Base-by-base conservation (phyloP, 164 flowering plant genomes). In the Magnolia kwangsiensis region DNA sequence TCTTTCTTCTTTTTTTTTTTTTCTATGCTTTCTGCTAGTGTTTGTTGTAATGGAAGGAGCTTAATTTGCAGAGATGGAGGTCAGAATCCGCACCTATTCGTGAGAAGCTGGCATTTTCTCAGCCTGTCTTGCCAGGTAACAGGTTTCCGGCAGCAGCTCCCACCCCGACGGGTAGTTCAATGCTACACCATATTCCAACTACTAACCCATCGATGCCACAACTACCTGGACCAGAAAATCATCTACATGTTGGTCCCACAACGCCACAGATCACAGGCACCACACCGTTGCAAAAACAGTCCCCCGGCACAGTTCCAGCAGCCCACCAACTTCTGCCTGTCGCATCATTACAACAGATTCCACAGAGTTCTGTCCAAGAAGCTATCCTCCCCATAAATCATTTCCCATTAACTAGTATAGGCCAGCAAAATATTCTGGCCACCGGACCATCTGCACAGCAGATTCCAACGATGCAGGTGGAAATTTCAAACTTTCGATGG, bases 21-120 rank as follows among this genome's bases (percentile, higher is more conserved):
- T 45, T 8, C 4, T 50, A 7, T 8, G 1, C 11, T 59, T 71
- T 45, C 4, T 61, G 20, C 63, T 27, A 63, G 20, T 50, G 58
- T 29, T 67, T 50, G 37, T 58, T 61, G 66, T 67, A 61, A 58
- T 8, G 1, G 2, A 21, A 19, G 6, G 50, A 65, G 37, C 64
- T 20, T 61, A 14, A 66, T 77, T 78, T 86, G 84, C 93, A 89
- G 93, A 80, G 87, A 75, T 90, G 93, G 93, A 79, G 82, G 80
- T 68, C 85, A 29, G 92, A 83, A 72, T 80, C 66, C 58, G 77
- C 71, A 66, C 23, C 61, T 21, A 67, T 10, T 65, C 29, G 37
- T 11, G 16, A 65, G 16, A 29, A 9, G 50, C 2, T 1, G n/a
- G 3, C 86, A 0, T 84, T 87, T 80, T 77, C 88, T 51, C 85